These are phyloP conservation scores for Acanthamoeba royreba DNA, from an alignment of 208 protist species.

Conservation along the genomic window DNA sequence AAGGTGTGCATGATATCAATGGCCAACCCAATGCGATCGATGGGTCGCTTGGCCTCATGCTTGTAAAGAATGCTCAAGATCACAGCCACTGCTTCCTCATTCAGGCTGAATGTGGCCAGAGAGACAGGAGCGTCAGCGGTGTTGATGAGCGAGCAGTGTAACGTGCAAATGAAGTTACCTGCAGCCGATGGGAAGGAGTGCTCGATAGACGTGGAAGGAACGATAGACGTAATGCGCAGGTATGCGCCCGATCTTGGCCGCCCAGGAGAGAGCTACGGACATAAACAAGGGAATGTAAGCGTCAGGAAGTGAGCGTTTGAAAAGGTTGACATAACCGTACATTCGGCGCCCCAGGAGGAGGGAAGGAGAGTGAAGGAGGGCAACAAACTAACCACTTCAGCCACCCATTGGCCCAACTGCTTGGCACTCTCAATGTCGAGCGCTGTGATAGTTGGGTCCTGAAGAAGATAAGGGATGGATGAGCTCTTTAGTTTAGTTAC, in stretches of 20 bases:
- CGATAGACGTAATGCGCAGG: conserved; percentile 24
- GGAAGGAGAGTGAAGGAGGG: not conserved
- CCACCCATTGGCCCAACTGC: not conserved
- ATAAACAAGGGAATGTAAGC: not conserved
- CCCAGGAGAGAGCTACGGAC: not conserved
- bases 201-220: conserved; percentile 10
- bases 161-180: not conserved
- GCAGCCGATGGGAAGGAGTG: not conserved
- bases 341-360: not conserved
- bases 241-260: not conserved
- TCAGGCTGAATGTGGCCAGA: not conserved
- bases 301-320: not conserved
- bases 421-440: conserved; percentile 32
- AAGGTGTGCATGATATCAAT: conserved; percentile 43
- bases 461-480: not conserved
- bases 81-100: not conserved
- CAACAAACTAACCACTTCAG: not conserved
- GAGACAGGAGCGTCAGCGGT: too few species aligned
- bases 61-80: conserved; percentile 7
- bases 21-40: not conserved
- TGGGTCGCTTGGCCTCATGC: not conserved
- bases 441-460: not conserved
- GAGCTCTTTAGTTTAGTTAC: not conserved
- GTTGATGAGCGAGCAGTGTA: too few species aligned
- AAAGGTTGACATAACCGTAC: not conserved